A percentile compares a stretch with the other conserved stretches of the same genome.
These are phyloP conservation scores for Magnaporthiopsis incrustans DNA, from an alignment of 2,329 filamentous ascomycete genomes.

Conservation along the genomic window DNA sequence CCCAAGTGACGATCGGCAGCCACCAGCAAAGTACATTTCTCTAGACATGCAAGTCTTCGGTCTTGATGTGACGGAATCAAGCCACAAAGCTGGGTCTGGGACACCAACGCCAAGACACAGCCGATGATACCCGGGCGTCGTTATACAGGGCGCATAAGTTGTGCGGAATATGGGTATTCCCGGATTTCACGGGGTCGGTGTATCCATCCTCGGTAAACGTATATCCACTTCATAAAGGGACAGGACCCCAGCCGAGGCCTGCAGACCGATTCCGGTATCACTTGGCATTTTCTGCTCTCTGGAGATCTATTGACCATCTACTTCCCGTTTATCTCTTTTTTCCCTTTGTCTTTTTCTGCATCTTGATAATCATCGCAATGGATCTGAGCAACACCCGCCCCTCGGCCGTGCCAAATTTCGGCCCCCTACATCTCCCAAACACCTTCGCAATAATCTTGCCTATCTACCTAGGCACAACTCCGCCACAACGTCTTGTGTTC, in stretches of 20 bases:
- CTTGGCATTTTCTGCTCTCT: background rate
- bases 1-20: no score
- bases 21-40: no score
- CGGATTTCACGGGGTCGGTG: background rate
- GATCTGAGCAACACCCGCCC: background rate
- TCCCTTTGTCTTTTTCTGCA: background rate
- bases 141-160: background rate
- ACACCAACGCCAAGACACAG: background rate
- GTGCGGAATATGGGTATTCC: background rate
- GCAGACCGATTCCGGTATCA: background rate
- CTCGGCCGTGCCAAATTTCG: background rate
- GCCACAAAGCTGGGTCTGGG: background rate
- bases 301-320: background rate
- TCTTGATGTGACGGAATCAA: background rate
- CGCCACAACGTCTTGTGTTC: background rate
- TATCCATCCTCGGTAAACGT: background rate
- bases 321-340: background rate
- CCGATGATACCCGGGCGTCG: background rate
- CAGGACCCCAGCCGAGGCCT: background rate
- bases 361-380: background rate
- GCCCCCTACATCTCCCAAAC: background rate
- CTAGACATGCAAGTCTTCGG: background rate
- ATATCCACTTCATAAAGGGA: background rate
- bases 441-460: no score
- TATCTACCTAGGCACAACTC: background rate